Evolutionary conservation across 2,329 filamentous ascomycete genomes (phyloP), one percentile per base, ranked within the genome.

Genomic region (Penicillium palitans): DNA sequence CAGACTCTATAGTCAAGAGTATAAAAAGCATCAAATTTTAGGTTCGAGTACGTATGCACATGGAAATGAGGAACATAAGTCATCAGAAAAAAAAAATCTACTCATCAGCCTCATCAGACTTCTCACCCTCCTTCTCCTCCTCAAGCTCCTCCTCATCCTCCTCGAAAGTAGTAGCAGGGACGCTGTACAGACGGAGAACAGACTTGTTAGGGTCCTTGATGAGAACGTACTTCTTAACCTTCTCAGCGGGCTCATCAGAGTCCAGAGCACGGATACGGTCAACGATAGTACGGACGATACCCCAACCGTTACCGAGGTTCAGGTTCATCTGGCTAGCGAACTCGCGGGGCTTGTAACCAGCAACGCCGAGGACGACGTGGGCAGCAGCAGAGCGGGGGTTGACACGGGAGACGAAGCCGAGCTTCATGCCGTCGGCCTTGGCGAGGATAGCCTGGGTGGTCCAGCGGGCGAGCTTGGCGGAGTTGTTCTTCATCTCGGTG

Each of bases 401-500:
- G 69, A 87, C 85, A 71, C 95, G 92, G 54, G 93, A 97, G 63
- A 99, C 92, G 80, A 99, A 99, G 70, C 93, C 95, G 76, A 99
- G 87, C 84, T 98, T 99, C 92, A 99, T 97, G 66, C 92, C 84
- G 75, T 99, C 95, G n/a, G 95, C 93, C 80, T 93, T 93, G 75
- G 93, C 93, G 58, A 99, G 86, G 72, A 99, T 97, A 73, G 90
- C 91, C 83, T 99, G 95, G 44, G 93, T 91, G 33, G 95, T 96
- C 95, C 95, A 99, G 76, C 95, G 85, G 58, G 95, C 95, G 63
- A 99, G 88, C 84, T 99, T 99, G 89, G 91, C 96, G 74, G 88
- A 92, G 86, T 99, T 99, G 87, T 99, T 99, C 90, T 99, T 99
- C 95, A 99, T 99, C 83, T 99, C 95, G 13, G 95, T 99, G 21